Evolutionary conservation across 306 rosid species (phyloP), one percentile per base, ranked within the genome.

Genomic region (Quercus wislizeni): DNA sequence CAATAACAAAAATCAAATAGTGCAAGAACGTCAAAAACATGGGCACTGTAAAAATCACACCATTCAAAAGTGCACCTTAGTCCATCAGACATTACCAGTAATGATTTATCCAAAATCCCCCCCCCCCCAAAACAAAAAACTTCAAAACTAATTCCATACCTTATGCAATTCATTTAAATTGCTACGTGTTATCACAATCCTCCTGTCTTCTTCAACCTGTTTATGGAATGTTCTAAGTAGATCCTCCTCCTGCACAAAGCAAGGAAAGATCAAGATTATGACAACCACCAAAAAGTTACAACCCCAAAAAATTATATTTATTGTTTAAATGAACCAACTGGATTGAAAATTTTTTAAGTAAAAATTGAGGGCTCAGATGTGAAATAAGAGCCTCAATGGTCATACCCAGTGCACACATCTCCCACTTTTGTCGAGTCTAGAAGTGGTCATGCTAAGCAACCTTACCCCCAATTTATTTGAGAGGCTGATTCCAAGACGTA

Each of bases 131-230:
- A 46, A 46, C 23, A 23, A 77, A 52, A 55, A 18, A 73, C 74
- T 62, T 64, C 33, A 46, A 51, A 59, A 69, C 78, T 65, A 72
- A 31, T 61, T 73, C 54, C 43, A 71, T 81, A 90, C 98, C 97
- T 91, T 91, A 4, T 90, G 87, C 76, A 95, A 64, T 83, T 91
- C 97, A 84, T 89, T 90, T 84, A 93, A 82, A 90, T 93, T 93
- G 85, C 97, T 93, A 56, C 99, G 86, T 56, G 97, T 89, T 80
- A 86, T 86, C 84, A 95, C 91, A 79, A 95, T 82, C 89, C 88
- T 88, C 77, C 92, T 85, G 81, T 95, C 99, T 77, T 95, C 98
- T 74, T 95, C 99, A 20, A 95, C 89, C 85, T 95, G 99, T 82
- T 93, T 95, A 82, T 87, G 87, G 84, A 95, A 95, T 69, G 91